phyloP scores from a whole-genome alignment of 257 asterid genomes.

The Anisodus tanguticus region DNA sequence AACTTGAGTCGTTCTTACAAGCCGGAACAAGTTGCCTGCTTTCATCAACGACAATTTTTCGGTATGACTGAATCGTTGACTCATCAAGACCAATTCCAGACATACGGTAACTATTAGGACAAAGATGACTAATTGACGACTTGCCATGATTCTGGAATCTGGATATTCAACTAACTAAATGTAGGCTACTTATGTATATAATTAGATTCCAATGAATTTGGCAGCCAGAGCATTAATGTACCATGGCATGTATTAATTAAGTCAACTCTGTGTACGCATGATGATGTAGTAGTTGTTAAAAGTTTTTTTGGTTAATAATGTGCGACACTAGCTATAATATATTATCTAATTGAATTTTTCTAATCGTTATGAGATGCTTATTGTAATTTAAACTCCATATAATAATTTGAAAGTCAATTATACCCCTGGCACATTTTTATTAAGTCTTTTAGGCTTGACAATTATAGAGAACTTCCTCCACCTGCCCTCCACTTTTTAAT shows the following conservation, averaged over 20 bases:
- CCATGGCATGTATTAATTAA: no score
- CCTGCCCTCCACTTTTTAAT: neutral
- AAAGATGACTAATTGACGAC: neutral
- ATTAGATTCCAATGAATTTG: neutral
- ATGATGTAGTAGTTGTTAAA: neutral
- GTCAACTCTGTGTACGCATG: neutral
- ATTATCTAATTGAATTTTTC: neutral
- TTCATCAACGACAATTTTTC: slow-evolving; percentile 36
- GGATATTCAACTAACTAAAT: neutral
- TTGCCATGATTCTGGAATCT: slow-evolving; percentile 26
- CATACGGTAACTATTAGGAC: neutral
- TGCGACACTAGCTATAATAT: neutral
- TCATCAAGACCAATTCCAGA: slow-evolving; percentile 27
- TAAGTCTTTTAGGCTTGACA: neutral
- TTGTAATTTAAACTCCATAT: neutral
- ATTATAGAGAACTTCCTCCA: neutral
- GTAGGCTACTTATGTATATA: neutral
- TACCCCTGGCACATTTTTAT: neutral
- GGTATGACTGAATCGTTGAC: slow-evolving; percentile 36
- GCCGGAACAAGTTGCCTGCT: slow-evolving; percentile 27
- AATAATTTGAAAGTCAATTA: neutral
- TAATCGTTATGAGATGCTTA: neutral
- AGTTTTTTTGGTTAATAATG: neutral
- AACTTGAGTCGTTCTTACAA: slow-evolving; percentile 35
- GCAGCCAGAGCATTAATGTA: neutral